Conservation (phyloP, 768 basidiomycete genomes). For the Kwoniella mangroviensis region DNA sequence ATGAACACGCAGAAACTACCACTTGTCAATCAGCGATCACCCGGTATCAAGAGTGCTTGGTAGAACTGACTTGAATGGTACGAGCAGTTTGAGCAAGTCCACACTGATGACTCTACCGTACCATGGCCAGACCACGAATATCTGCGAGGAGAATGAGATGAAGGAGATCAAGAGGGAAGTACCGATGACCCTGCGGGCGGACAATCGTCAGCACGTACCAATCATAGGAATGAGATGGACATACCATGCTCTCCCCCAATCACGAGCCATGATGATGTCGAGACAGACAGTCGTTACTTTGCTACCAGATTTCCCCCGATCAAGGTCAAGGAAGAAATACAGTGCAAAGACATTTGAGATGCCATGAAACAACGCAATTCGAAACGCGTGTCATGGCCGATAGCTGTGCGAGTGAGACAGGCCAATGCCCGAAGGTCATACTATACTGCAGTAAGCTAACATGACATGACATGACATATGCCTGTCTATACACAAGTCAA, state of each 20-base stretch:
- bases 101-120: constrained; percentile 76
- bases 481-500: not conserved
- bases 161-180: constrained; percentile 63
- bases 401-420: not conserved
- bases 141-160: constrained; percentile 85
- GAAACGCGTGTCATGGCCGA: not conserved
- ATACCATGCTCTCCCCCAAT: constrained; percentile 11
- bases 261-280: constrained; percentile 6
- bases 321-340: not conserved
- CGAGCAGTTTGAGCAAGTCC: constrained; percentile 73
- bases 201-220: not conserved
- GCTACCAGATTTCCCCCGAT: not conserved
- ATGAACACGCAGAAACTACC: constrained; percentile 73
- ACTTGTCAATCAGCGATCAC: too few relatives aligned
- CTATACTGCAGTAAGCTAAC: too few relatives aligned
- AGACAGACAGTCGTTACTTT: not conserved
- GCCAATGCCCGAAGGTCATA: not conserved
- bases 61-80: constrained; percentile 88
- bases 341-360: not conserved
- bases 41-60: not conserved
- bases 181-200: constrained; percentile 53
- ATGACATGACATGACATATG: not conserved
- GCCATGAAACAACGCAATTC: not conserved
- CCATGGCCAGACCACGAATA: constrained; percentile 92
- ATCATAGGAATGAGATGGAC: not conserved